Conservation (phyloP, 176 grass and related monocot species). For the Oryza punctata region DNA sequence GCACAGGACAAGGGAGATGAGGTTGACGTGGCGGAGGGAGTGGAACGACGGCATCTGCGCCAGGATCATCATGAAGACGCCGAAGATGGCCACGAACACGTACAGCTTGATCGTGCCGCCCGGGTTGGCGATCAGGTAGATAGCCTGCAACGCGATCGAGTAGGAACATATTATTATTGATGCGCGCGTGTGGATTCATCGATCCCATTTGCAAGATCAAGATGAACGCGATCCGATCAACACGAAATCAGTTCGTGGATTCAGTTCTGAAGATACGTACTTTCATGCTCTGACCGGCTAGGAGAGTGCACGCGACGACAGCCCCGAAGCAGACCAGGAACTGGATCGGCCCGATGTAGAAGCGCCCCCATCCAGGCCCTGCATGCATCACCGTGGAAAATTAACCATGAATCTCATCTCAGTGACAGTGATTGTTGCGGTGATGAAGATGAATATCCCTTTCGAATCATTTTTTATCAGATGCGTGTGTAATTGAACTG, state of each 20-base stretch:
- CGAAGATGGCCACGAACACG: conserved; percentile 83
- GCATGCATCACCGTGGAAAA: conserved; percentile 8
- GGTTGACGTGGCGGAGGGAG: conserved; percentile 83
- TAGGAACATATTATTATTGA: not conserved
- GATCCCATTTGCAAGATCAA: not conserved
- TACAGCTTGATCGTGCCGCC: conserved; percentile 76
- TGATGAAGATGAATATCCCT: not conserved
- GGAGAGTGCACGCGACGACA: conserved; percentile 62
- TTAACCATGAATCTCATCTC: not conserved
- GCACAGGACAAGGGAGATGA: conserved; percentile 69
- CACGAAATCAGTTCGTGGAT: not conserved
- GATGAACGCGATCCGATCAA: no score
- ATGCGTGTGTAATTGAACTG: not conserved
- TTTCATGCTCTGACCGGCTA: conserved; percentile 90
- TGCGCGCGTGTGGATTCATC: not conserved
- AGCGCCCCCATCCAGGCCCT: conserved; percentile 78
- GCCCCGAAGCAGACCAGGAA: conserved; percentile 86
- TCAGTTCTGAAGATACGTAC: conserved; percentile 29
- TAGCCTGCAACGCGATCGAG: conserved; percentile 48
- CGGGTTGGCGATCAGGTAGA: conserved; percentile 71
- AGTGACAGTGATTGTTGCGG: not conserved
- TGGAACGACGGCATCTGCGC: conserved; percentile 92
- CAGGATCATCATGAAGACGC: conserved; percentile 60
- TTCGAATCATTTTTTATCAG: not conserved
- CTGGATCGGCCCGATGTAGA: conserved; percentile 81